Evolutionary conservation across 2,329 filamentous ascomycete genomes (phyloP).

Genomic region (Trichophyton benhamiae): DNA sequence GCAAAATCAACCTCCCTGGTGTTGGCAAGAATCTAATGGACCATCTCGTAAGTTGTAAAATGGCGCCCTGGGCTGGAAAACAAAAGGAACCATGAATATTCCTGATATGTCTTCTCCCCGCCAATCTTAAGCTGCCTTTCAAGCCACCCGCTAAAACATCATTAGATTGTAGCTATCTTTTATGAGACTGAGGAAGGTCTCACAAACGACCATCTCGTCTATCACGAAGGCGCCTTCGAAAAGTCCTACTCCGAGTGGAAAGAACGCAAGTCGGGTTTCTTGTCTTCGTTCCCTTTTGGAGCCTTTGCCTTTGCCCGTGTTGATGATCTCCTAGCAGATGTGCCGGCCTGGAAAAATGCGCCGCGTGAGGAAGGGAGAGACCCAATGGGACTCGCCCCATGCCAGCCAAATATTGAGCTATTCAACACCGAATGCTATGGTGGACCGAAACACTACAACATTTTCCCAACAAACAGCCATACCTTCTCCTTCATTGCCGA

Average conservation of each 20-base stretch:
- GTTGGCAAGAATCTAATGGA: slow-evolving; percentile 31
- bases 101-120: background rate
- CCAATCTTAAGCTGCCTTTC: background rate
- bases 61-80: background rate
- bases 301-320: slow-evolving; percentile 51
- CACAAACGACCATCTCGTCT: slow-evolving; percentile 46
- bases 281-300: slow-evolving; percentile 52
- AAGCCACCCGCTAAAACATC: background rate
- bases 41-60: slow-evolving; percentile 30
- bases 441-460: slow-evolving; percentile 45
- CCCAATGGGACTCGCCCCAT: slow-evolving; percentile 47
- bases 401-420: slow-evolving; percentile 50
- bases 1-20: slow-evolving; percentile 20
- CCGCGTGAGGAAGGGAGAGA: slow-evolving; percentile 42
- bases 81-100: background rate
- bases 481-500: slow-evolving; percentile 48
- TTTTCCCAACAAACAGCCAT: slow-evolving; percentile 43
- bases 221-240: slow-evolving; percentile 41
- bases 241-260: slow-evolving; percentile 45
- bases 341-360: slow-evolving; percentile 43
- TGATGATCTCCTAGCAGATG: slow-evolving; percentile 45
- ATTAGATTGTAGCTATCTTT: slow-evolving; percentile 46
- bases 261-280: slow-evolving; percentile 45
- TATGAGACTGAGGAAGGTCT: slow-evolving; percentile 45
- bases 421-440: slow-evolving; percentile 53